Conservation (phyloP, 371 early-diverging fungal species). For the Mortierella sp. region DNA sequence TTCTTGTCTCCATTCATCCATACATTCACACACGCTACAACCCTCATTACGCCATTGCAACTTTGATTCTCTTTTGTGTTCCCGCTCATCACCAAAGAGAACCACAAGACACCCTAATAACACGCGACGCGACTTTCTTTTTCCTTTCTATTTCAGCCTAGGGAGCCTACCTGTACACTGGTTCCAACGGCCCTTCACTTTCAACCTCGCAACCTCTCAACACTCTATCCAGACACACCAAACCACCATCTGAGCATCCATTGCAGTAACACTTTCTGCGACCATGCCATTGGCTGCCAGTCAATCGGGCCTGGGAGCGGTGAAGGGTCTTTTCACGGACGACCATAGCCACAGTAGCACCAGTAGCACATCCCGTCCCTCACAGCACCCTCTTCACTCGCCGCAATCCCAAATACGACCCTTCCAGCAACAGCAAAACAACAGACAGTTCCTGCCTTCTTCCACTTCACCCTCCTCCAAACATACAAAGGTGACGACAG, state of each 20-base stretch:
- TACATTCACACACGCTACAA: neutral
- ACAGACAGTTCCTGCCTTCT: slow-evolving; percentile 5
- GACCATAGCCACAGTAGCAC: neutral
- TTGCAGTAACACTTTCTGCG: no score
- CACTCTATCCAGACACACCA: neutral
- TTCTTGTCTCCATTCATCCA: neutral
- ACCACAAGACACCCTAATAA: neutral
- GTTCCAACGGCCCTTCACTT: neutral
- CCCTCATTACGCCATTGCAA: neutral
- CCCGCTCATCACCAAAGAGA: neutral
- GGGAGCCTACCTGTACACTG: neutral
- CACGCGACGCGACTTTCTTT: slow-evolving; percentile 7
- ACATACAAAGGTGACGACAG: neutral
- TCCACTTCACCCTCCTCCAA: neutral
- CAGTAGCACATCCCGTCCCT: slow-evolving; percentile 5
- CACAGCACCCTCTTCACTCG: neutral
- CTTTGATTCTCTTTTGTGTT: neutral
- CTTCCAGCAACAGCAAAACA: neutral
- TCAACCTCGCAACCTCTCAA: neutral
- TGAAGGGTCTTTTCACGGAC: slow-evolving; percentile 4
- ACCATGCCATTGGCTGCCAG: slow-evolving; percentile 31
- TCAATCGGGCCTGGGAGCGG: slow-evolving; percentile 16
- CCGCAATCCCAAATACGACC: slow-evolving; percentile 3
- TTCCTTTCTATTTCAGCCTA: neutral
- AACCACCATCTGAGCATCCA: no score